These are phyloP conservation scores for Rhodotorula sp. DNA, from an alignment of 1,284 basidiomycete species.

Conservation along the genomic window DNA sequence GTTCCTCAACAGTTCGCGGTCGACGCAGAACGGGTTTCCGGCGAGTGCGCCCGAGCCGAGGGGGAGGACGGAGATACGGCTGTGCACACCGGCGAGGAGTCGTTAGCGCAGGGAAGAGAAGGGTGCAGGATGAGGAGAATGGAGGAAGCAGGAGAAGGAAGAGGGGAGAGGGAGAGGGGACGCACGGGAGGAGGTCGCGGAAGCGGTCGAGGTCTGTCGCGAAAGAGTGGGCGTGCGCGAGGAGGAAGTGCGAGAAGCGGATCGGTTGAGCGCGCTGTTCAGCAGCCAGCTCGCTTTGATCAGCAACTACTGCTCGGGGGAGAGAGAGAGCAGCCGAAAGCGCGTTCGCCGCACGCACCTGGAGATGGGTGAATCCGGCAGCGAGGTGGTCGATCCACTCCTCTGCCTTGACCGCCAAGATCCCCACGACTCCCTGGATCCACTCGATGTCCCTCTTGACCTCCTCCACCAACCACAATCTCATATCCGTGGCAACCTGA, in stretches of 20 bases:
- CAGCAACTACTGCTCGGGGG: neutral
- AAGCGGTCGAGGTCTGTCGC: constrained; percentile 82
- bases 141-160: neutral
- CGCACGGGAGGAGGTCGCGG: constrained; percentile 65
- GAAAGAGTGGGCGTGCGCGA: constrained; percentile 93
- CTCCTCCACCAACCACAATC: constrained; percentile 88
- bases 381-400: constrained; percentile 86
- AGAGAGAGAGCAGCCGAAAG: too few relatives aligned
- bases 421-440: constrained; percentile 74
- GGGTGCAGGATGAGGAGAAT: constrained; percentile 7
- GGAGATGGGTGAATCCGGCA: constrained; percentile 95
- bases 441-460: constrained; percentile 68
- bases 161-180: neutral
- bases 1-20: constrained; percentile 79
- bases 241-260: constrained; percentile 93
- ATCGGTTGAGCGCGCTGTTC: constrained; percentile 89
- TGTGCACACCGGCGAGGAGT: too few relatives aligned
- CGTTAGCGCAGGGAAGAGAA: too few relatives aligned
- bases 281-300: neutral
- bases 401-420: constrained; percentile 87
- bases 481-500: constrained; percentile 97
- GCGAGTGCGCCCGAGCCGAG: constrained; percentile 92
- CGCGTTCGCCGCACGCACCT: constrained; percentile 57
- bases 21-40: constrained; percentile 90
- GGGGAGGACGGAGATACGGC: constrained; percentile 86